Conservation (phyloP, 345 rosid genomes). For the Bruguiera parviflora region DNA sequence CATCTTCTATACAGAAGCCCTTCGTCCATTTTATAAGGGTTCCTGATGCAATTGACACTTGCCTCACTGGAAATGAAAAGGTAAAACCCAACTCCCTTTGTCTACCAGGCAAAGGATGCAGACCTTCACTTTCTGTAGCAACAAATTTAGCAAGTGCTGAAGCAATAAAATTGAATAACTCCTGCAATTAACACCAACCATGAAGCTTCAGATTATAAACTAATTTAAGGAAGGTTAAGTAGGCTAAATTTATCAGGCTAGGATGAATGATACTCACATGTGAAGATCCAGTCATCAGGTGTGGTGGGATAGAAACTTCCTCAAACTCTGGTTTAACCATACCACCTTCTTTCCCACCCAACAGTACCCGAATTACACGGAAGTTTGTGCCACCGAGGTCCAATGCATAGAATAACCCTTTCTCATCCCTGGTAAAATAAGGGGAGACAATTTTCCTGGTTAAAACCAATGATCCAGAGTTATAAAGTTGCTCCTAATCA, state of each 20-base stretch:
- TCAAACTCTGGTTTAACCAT: slow-evolving; percentile 69
- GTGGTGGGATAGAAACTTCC: slow-evolving; percentile 85
- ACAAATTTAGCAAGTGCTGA: slow-evolving; percentile 75
- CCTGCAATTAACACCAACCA: slow-evolving; percentile 47
- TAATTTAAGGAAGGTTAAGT: slow-evolving; percentile 3
- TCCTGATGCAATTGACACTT: slow-evolving; percentile 77
- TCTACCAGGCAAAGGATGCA: slow-evolving; percentile 53
- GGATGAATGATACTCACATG: slow-evolving; percentile 43
- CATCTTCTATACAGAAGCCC: slow-evolving; percentile 81
- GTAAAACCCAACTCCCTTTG: slow-evolving; percentile 96
- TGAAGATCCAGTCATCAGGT: slow-evolving; percentile 73
- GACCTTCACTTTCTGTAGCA: slow-evolving; percentile 59
- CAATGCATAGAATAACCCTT: slow-evolving; percentile 83
- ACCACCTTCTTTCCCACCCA: slow-evolving; percentile 64
- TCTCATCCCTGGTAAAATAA: slow-evolving; percentile 56
- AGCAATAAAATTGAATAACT: slow-evolving; percentile 63
- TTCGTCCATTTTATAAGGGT: slow-evolving; percentile 91
- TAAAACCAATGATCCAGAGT: neutral
- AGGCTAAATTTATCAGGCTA: neutral
- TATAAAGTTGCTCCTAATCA: neutral
- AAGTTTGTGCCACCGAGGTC: slow-evolving; percentile 99
- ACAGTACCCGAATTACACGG: slow-evolving; percentile 77
- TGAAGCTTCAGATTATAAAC: slow-evolving; percentile 19
- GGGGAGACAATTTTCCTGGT: neutral
- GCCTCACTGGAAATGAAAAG: slow-evolving; percentile 94